Percentiles rank a stretch among this genome's conserved stretches.
Evolutionary conservation across 2,329 filamentous ascomycete species (phyloP).

Genomic region (Epichloe uncinata): DNA sequence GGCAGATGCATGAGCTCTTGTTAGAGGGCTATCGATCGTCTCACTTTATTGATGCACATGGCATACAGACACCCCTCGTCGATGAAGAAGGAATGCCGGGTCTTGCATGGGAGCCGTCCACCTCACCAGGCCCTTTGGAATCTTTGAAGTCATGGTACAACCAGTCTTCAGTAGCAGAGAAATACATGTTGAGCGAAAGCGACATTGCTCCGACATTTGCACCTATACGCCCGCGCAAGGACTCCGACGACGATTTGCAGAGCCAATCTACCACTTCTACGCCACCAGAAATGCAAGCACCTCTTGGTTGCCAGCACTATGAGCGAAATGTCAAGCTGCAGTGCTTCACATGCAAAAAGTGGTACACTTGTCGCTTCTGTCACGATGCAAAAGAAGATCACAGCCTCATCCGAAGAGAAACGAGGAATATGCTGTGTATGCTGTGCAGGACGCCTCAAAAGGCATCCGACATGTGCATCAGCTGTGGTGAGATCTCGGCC

Average conservation of each 20-base stretch:
- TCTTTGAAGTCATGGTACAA: slow-evolving; percentile 48
- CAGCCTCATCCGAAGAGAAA: slow-evolving; percentile 64
- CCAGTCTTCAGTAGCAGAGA: slow-evolving; percentile 22
- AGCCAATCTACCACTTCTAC: slow-evolving; percentile 9
- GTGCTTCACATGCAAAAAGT: slow-evolving; percentile 76
- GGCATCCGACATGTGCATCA: slow-evolving; percentile 62
- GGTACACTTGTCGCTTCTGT: slow-evolving; percentile 93
- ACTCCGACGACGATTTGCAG: slow-evolving; percentile 31
- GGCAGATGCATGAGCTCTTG: slow-evolving; percentile 56
- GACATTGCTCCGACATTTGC: slow-evolving; percentile 58
- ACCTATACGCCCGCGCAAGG: slow-evolving; percentile 33
- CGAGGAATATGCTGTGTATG: slow-evolving; percentile 97
- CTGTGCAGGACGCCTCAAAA: slow-evolving; percentile 74
- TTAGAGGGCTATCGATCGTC: slow-evolving; percentile 50
- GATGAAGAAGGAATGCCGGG: slow-evolving; percentile 11
- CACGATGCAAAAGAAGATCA: slow-evolving; percentile 78
- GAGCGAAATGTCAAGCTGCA: slow-evolving; percentile 92
- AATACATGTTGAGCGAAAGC: slow-evolving; percentile 39
- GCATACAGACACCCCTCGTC: slow-evolving; percentile 4
- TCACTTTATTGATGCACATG: slow-evolving; percentile 4
- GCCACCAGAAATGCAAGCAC: slow-evolving; percentile 22
- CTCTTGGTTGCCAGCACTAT: slow-evolving; percentile 81
- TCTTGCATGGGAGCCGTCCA: slow-evolving; percentile 25
- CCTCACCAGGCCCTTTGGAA: slow-evolving; percentile 33
- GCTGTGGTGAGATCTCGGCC: slow-evolving; percentile 65